Percentiles rank a stretch among this genome's conserved stretches.
These are phyloP conservation scores for Pyrenula aspistea DNA, from an alignment of 495 filamentous ascomycete genomes.

Conservation along the genomic window DNA sequence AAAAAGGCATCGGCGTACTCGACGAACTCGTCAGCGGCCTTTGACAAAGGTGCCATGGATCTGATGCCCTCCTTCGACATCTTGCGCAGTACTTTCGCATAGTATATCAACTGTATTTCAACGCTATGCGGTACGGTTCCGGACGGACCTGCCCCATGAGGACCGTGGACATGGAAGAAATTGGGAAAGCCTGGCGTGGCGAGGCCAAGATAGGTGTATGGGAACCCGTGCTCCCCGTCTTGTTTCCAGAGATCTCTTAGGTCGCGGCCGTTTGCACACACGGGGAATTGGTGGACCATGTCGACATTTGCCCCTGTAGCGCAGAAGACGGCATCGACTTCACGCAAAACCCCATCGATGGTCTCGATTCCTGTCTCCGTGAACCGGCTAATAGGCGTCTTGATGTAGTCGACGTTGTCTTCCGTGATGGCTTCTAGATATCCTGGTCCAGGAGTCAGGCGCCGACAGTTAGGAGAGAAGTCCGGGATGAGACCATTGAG, in stretches of 20 bases:
- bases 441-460: constrained; percentile 57
- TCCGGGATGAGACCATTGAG: constrained; percentile 44
- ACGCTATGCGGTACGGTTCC: constrained; percentile 38
- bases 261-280: constrained; percentile 37
- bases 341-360: constrained; percentile 32
- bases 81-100: constrained; percentile 54
- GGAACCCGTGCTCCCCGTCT: constrained; percentile 41
- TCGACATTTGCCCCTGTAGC: constrained; percentile 54
- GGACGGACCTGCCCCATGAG: constrained; percentile 34
- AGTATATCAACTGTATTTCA: constrained; percentile 47
- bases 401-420: constrained; percentile 50
- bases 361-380: constrained; percentile 45
- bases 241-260: constrained; percentile 28
- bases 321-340: constrained; percentile 52
- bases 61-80: constrained; percentile 49
- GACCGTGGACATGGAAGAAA: constrained; percentile 39
- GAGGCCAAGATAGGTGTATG: constrained; percentile 53
- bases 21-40: constrained; percentile 51
- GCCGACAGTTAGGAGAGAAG: constrained; percentile 56
- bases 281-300: constrained; percentile 46
- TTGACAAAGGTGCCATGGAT: constrained; percentile 36
- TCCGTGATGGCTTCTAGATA: constrained; percentile 59
- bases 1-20: constrained; percentile 52
- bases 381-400: constrained; percentile 41
- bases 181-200: constrained; percentile 56